phyloP scores from a whole-genome alignment of 257 asterid genomes.

The Gynochthodes officinalis region DNA sequence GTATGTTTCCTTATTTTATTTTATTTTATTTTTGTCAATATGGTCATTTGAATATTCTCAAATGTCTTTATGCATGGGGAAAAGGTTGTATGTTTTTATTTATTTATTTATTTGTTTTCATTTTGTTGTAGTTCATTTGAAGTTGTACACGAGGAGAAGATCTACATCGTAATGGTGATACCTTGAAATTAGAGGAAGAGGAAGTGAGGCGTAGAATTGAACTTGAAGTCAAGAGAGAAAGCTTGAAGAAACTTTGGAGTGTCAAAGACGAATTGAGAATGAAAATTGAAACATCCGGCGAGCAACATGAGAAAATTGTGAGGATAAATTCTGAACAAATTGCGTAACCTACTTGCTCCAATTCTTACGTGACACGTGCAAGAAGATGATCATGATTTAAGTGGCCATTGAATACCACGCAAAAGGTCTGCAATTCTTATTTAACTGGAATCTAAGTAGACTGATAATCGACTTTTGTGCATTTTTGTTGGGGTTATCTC shows the following conservation, averaged over 20 bases:
- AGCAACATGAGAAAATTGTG: slow-evolving; percentile 49
- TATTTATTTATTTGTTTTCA: slow-evolving; percentile 9
- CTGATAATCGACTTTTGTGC: background rate
- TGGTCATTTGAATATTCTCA: slow-evolving; percentile 9
- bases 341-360: slow-evolving; percentile 29
- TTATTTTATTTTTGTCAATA: slow-evolving; percentile 2
- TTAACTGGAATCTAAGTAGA: background rate
- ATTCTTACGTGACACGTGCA: slow-evolving; percentile 28
- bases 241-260: slow-evolving; percentile 96
- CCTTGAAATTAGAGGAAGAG: slow-evolving; percentile 52
- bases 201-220: slow-evolving; percentile 71
- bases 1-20: slow-evolving; percentile 39
- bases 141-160: slow-evolving; percentile 43
- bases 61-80: slow-evolving; percentile 2
- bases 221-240: slow-evolving; percentile 95
- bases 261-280: slow-evolving; percentile 89
- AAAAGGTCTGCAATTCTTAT: slow-evolving; percentile 39
- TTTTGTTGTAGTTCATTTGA: slow-evolving; percentile 59
- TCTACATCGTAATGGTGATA: slow-evolving; percentile 40
- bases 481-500: background rate
- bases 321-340: slow-evolving; percentile 32
- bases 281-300: slow-evolving; percentile 90
- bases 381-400: slow-evolving; percentile 32
- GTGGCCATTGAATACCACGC: slow-evolving; percentile 32
- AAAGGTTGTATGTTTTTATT: slow-evolving; percentile 7